These are phyloP conservation scores for Metschnikowia kunwiensis DNA, from an alignment of 805 yeast genomes.

Conservation along the genomic window DNA sequence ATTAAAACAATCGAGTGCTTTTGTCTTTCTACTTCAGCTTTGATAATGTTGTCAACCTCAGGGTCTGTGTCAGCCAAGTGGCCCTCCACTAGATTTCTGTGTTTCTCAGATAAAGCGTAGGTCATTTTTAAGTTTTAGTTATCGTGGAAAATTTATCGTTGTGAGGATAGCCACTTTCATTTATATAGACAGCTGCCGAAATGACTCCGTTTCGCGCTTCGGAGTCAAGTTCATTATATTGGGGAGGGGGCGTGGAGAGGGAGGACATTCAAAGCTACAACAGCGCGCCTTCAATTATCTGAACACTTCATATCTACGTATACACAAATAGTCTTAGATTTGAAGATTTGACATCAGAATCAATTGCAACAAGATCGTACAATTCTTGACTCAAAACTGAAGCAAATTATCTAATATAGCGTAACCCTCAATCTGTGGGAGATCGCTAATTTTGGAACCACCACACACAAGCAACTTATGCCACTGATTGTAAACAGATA, in stretches of 20 bases:
- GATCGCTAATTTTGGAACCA: slow-evolving; percentile 85
- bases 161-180: slow-evolving; percentile 1
- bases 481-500: slow-evolving; percentile 76
- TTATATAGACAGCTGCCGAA: slow-evolving; percentile 4
- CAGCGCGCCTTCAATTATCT: no score
- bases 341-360: no score
- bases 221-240: slow-evolving; percentile 6
- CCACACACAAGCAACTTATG: slow-evolving; percentile 78
- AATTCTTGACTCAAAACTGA: no score
- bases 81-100: slow-evolving; percentile 55
- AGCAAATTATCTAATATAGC: slow-evolving; percentile 32
- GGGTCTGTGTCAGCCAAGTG: slow-evolving; percentile 71
- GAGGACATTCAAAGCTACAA: no score
- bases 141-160: background rate
- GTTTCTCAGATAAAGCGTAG: slow-evolving; percentile 48
- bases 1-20: slow-evolving; percentile 89
- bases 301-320: no score
- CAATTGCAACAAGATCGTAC: no score
- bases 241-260: no score
- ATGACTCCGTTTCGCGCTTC: slow-evolving; percentile 13
- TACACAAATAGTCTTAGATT: no score
- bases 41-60: slow-evolving; percentile 68
- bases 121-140: slow-evolving; percentile 26
- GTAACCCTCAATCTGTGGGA: slow-evolving; percentile 74
- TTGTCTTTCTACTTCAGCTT: slow-evolving; percentile 87